Evolutionary conservation across 2,329 filamentous ascomycete genomes (phyloP).

Genomic region (Penicillium hordei): DNA sequence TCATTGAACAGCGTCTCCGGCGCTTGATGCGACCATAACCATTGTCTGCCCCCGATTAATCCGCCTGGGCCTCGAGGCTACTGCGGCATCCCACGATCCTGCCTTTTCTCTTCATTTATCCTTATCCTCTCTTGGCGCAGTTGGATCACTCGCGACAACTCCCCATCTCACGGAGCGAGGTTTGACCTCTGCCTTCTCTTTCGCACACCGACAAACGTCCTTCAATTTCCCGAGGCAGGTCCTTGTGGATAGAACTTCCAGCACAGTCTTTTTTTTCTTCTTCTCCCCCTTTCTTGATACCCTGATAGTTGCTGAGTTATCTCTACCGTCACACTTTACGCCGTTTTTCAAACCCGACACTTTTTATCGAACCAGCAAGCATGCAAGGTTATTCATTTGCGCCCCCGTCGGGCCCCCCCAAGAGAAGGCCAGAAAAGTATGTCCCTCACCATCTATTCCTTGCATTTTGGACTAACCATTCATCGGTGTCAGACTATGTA

Average conservation of each 20-base stretch:
- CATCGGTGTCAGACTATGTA: conserved; percentile 73
- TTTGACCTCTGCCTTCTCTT: neutral
- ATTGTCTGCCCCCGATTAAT: neutral
- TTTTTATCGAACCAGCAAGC: conserved; percentile 1
- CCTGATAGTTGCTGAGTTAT: neutral
- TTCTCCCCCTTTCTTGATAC: neutral
- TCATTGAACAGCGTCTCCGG: neutral
- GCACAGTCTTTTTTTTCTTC: neutral
- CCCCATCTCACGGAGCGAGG: neutral
- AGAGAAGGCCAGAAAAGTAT: conserved; percentile 83
- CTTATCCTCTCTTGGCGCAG: neutral
- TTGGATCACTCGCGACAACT: neutral
- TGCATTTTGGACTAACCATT: conserved; percentile 9
- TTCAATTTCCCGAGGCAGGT: conserved; percentile 15
- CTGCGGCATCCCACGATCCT: neutral
- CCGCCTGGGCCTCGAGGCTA: neutral
- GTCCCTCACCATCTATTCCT: conserved; percentile 29
- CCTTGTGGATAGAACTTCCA: conserved; percentile 15
- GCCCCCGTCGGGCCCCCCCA: conserved; percentile 62
- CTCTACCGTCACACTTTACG: neutral
- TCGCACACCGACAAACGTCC: neutral
- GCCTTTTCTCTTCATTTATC: neutral
- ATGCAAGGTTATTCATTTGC: conserved; percentile 77
- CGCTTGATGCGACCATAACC: neutral
- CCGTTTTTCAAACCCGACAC: conserved; percentile 24